phyloP scores from a whole-genome alignment of 1,139 yeast genomes.

The Geotrichum aggregatum region DNA sequence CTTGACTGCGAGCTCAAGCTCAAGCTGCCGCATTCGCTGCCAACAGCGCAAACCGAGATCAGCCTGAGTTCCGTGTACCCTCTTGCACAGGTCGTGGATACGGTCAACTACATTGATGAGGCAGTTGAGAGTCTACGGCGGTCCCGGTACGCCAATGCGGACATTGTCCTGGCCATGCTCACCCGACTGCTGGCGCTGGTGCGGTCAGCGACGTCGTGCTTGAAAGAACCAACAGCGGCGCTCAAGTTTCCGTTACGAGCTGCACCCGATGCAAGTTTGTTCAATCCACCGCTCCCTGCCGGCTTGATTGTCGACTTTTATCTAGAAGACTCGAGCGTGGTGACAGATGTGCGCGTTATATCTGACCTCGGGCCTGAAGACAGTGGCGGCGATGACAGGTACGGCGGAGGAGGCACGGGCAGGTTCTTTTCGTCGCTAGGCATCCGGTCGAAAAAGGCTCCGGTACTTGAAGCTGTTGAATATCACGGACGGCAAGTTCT shows the following conservation, averaged over 20 bases:
- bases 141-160: constrained; percentile 13
- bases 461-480: constrained; percentile 16
- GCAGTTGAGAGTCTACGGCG: constrained; percentile 18
- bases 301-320: constrained; percentile 30
- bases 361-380: constrained; percentile 19
- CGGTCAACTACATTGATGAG: constrained; percentile 27
- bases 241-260: constrained; percentile 27
- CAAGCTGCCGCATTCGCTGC: constrained; percentile 23
- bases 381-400: constrained; percentile 8
- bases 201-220: constrained; percentile 26
- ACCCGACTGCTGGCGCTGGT: constrained; percentile 19
- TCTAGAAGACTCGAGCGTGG: constrained; percentile 29
- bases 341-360: constrained; percentile 31
- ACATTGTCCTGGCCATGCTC: constrained; percentile 14
- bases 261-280: constrained; percentile 20
- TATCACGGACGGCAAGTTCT: constrained; percentile 42
- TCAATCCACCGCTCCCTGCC: constrained; percentile 23
- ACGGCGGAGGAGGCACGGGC: not conserved
- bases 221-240: constrained; percentile 25
- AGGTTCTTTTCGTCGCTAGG: constrained; percentile 16
- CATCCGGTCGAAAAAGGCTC: constrained; percentile 5
- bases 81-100: constrained; percentile 30
- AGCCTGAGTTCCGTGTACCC: constrained; percentile 18
- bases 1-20: constrained; percentile 31
- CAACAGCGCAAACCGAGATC: not conserved